Evolutionary conservation across 169 alveolate genomes (phyloP).

Genomic region (Plasmodium berghei): DNA sequence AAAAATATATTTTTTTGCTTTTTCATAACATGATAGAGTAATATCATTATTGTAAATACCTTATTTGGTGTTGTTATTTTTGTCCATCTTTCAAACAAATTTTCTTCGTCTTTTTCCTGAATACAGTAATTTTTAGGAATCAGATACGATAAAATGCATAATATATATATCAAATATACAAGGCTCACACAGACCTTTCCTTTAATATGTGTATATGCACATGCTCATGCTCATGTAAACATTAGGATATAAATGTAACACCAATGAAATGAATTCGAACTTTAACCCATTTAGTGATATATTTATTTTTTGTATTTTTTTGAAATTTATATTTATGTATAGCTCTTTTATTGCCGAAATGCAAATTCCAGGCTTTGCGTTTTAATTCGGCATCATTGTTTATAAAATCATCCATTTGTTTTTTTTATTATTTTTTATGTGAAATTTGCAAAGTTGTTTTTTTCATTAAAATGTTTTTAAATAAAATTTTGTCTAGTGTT

Average conservation of each 20-base stretch:
- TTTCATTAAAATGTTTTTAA: background rate
- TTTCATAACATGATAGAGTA: no score
- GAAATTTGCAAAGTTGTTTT: background rate
- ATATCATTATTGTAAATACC: background rate
- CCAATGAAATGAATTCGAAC: background rate
- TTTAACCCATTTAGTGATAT: conserved; percentile 36
- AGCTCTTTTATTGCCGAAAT: conserved; percentile 17
- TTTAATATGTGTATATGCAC: background rate
- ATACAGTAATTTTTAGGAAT: background rate
- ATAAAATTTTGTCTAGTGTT: no score
- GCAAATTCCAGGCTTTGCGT: conserved; percentile 41
- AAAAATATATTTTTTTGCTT: background rate
- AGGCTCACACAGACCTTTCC: background rate
- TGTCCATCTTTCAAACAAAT: conserved; percentile 43
- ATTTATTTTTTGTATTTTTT: conserved; percentile 27
- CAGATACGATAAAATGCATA: no score
- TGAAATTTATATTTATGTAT: conserved; percentile 31
- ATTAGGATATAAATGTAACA: background rate
- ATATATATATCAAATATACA: background rate
- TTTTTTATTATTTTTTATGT: conserved; percentile 4
- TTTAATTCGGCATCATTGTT: conserved; percentile 37
- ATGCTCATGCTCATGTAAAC: background rate
- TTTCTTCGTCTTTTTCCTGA: conserved; percentile 39
- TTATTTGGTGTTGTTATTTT: conserved; percentile 24
- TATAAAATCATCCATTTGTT: conserved; percentile 42